A percentile compares a stretch with the other conserved stretches of the same genome.
Conservation (phyloP, 2,329 filamentous ascomycete species). For the Aureobasidium namibiae region DNA sequence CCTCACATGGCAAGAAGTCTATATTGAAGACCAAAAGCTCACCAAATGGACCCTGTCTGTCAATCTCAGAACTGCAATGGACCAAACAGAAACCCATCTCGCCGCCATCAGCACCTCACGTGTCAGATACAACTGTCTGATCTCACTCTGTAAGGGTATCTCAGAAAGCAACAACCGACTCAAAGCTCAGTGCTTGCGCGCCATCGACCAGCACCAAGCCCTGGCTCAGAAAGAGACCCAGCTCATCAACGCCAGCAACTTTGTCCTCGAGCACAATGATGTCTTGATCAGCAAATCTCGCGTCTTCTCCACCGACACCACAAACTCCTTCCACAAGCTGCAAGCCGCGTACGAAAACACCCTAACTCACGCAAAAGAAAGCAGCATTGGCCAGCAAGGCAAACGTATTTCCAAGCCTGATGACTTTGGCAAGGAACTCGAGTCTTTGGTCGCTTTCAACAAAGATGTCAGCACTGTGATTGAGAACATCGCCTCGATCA, state of each 20-base stretch:
- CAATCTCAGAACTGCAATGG: neutral
- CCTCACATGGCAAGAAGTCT: neutral
- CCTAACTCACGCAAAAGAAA: neutral
- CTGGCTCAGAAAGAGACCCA: neutral
- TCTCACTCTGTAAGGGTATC: neutral
- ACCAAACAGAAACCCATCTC: neutral
- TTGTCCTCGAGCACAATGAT: neutral
- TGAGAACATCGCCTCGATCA: neutral
- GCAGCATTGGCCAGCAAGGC: neutral
- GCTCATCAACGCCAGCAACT: neutral
- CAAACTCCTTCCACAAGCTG: neutral
- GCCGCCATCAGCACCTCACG: neutral
- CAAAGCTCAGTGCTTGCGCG: neutral
- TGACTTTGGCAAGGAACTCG: neutral
- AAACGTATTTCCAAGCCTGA: neutral
- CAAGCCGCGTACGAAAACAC: neutral
- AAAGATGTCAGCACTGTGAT: neutral
- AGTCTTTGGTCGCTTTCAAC: neutral
- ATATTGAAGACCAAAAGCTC: neutral
- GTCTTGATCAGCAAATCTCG: neutral
- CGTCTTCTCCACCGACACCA: neutral
- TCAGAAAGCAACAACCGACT: neutral
- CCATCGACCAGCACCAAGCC: neutral
- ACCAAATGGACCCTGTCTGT: neutral
- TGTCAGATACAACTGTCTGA: neutral